Evolutionary conservation across 1,284 basidiomycete species (phyloP).

Genomic region (Ustilago esculenta): DNA sequence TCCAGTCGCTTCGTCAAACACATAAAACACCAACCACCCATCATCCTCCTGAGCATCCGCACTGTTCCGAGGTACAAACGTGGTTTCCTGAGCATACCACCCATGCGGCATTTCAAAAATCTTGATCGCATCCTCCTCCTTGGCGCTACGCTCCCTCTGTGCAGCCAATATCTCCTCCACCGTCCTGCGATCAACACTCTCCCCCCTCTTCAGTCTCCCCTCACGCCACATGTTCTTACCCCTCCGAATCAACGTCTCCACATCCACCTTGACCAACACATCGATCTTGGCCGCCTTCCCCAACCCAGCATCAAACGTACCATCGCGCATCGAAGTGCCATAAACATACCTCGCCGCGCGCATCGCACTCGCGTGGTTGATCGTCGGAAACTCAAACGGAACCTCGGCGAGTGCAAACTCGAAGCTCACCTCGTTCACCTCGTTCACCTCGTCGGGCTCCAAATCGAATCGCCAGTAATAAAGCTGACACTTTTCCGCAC

Average conservation of each 20-base stretch:
- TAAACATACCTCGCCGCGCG: slow-evolving; percentile 68
- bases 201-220: slow-evolving; percentile 31
- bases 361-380: slow-evolving; percentile 67
- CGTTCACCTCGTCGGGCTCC: slow-evolving; percentile 10
- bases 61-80: slow-evolving; percentile 67
- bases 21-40: slow-evolving; percentile 70
- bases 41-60: slow-evolving; percentile 67
- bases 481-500: slow-evolving; percentile 69
- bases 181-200: slow-evolving; percentile 67
- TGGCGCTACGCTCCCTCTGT: slow-evolving; percentile 42
- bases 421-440: slow-evolving; percentile 59
- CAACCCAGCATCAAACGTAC: slow-evolving; percentile 69
- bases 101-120: slow-evolving; percentile 69
- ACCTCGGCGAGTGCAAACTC: slow-evolving; percentile 70
- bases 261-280: slow-evolving; percentile 70
- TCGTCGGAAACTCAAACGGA: slow-evolving; percentile 70
- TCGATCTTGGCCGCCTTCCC: slow-evolving; percentile 71
- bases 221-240: slow-evolving; percentile 62
- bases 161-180: slow-evolving; percentile 67
- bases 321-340: slow-evolving; percentile 55
- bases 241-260: slow-evolving; percentile 61
- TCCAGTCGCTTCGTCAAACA: slow-evolving; percentile 69
- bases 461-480: slow-evolving; percentile 69
- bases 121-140: slow-evolving; percentile 53
- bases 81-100: slow-evolving; percentile 69